Evolutionary conservation across 2,329 filamentous ascomycete genomes (phyloP).

Genomic region (Pseudocercospora eumusae): DNA sequence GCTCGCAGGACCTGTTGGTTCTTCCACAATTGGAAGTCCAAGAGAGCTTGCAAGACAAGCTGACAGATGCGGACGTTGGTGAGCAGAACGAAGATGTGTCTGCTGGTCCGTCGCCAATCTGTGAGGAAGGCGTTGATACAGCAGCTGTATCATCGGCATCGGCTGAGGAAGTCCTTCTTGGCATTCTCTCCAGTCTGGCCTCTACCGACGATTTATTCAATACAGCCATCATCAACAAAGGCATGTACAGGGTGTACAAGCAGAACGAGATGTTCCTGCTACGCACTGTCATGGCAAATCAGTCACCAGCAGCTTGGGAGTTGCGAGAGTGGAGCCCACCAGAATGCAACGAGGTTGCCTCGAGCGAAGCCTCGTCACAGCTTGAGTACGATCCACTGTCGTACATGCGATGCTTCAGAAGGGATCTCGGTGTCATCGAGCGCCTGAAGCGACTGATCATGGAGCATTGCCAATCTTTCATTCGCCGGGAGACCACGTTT

Average conservation of each 20-base stretch:
- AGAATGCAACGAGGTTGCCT: constrained; percentile 46
- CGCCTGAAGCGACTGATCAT: constrained; percentile 59
- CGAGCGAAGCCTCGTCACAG: constrained; percentile 38
- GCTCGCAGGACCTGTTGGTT: constrained; percentile 7
- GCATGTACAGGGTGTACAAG: constrained; percentile 61
- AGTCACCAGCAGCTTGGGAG: constrained; percentile 62
- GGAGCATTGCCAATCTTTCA: constrained; percentile 57
- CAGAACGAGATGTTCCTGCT: constrained; percentile 57
- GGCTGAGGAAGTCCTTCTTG: constrained; percentile 54
- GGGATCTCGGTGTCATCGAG: constrained; percentile 56
- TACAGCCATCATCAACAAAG: constrained; percentile 55
- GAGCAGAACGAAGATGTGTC: constrained; percentile 1
- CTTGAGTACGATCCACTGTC: constrained; percentile 56
- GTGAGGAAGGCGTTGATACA: not conserved
- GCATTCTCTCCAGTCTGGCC: constrained; percentile 53
- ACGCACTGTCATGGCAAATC: constrained; percentile 52
- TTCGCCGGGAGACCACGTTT: constrained; percentile 58
- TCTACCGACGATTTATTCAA: constrained; percentile 58
- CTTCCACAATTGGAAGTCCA: constrained; percentile 10
- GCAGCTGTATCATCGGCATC: constrained; percentile 19
- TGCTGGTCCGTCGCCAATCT: not conserved
- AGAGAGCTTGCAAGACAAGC: not conserved
- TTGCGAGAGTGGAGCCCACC: constrained; percentile 60
- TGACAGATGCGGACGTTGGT: not conserved
- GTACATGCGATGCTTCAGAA: constrained; percentile 55